Base-by-base conservation (phyloP, 805 yeast genomes). In the Nakazawaea ishiwadae region DNA sequence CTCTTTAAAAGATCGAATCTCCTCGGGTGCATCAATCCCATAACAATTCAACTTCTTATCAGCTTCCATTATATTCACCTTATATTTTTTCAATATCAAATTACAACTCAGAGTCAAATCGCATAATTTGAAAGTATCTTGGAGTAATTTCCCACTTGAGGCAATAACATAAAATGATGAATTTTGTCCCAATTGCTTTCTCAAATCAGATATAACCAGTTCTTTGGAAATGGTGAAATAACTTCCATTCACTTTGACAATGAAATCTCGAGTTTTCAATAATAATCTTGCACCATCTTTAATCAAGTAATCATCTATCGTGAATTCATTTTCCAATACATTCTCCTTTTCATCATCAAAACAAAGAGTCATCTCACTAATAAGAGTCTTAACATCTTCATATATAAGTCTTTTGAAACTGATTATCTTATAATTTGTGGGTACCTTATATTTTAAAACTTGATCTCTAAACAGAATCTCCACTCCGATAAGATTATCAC, bases 271-370 rank as follows among this genome's bases (percentile, higher is more conserved):
- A 28, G 31, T 7, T 28, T 14, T 14, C 31, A n/a, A 12, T 7
- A 28, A 4, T 14, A 28, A 14, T 15, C 7, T 19, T n/a, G 9
- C 28, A 9, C 14, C 21, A 19, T 37, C 21, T n/a, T 28, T 10
- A 4, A 37, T 21, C 29, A 37, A 30, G 21, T 37, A 37, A 15
- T 37, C 40, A 5, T 20, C 21, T 3, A 37, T 10, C 7, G 40
- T 37, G 15, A 29, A 37, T 10, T 17, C 40, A 21, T 37, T 21
- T 19, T 20, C 19, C 20, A 37, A 21, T 10, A 11, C 20, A 12
- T 29, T 29, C 3, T 7, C 8, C 9, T 19, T n/a, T n/a, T n/a
- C n/a, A n/a, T n/a, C n/a, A n/a, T n/a, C 19, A 9, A 23, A 12
- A 12, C 11, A 11, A 14, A 37, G 21, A 6, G 19, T 15, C 10